Percentiles rank a stretch among this genome's conserved stretches.
phyloP scores from a whole-genome alignment of 1,284 basidiomycete species.

The Schizophyllum amplum region DNA sequence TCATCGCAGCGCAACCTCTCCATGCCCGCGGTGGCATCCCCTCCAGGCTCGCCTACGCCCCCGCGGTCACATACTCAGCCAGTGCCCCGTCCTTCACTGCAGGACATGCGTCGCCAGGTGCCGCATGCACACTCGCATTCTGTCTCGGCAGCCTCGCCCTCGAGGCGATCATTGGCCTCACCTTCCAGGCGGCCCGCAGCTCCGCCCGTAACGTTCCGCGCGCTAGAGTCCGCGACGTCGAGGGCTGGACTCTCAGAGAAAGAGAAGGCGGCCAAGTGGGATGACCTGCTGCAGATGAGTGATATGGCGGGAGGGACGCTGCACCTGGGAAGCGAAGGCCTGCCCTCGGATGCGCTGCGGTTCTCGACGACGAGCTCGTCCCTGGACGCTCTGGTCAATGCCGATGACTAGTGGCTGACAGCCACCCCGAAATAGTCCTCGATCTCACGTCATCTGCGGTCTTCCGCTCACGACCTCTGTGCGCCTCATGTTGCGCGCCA shows the following conservation, averaged over 20 bases:
- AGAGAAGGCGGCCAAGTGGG: conserved; percentile 65
- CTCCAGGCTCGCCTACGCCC: neutral
- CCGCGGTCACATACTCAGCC: neutral
- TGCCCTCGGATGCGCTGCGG: neutral
- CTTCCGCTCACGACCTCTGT: no score
- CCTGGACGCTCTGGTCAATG: neutral
- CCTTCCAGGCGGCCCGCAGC: conserved; percentile 15
- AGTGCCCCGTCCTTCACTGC: conserved; percentile 4
- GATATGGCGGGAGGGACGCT: conserved; percentile 62
- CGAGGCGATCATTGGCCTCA: conserved; percentile 13
- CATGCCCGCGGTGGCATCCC: neutral
- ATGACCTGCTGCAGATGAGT: conserved; percentile 55
- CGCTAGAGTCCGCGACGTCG: conserved; percentile 22
- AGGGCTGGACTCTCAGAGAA: conserved; percentile 43
- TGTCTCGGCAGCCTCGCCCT: no score
- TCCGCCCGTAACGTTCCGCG: conserved; percentile 39
- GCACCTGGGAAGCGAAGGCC: conserved; percentile 30
- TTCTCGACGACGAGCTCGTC: neutral
- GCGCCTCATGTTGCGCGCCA: no score
- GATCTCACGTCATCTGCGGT: no score
- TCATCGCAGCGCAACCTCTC: neutral
- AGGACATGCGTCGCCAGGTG: neutral
- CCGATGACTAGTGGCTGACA: neutral
- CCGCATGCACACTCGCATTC: conserved; percentile 1
- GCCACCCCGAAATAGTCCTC: no score